phyloP scores from a whole-genome alignment of 2,329 filamentous ascomycete genomes.

The Apiospora aurea region DNA sequence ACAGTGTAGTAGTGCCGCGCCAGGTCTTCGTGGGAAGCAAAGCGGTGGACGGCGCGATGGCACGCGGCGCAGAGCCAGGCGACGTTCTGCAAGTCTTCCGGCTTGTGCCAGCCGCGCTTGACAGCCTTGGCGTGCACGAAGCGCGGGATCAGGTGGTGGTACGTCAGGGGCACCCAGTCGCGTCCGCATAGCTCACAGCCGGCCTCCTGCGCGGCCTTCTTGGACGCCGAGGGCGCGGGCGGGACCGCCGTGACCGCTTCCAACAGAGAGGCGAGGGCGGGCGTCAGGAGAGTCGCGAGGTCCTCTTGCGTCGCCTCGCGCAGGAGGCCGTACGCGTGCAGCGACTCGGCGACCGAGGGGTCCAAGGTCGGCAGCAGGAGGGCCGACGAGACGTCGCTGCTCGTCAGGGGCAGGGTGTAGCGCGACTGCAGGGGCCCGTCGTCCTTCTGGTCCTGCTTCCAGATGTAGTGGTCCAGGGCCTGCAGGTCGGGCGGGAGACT shows the following conservation, averaged over 20 bases:
- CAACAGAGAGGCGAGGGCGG: conserved; percentile 70
- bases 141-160: conserved; percentile 87
- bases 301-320: conserved; percentile 47
- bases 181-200: conserved; percentile 80
- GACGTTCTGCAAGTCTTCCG: conserved; percentile 78
- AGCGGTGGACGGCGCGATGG: conserved; percentile 81
- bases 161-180: conserved; percentile 77
- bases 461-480: conserved; percentile 65
- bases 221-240: conserved; percentile 66
- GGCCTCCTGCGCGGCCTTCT: conserved; percentile 47
- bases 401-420: conserved; percentile 65
- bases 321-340: conserved; percentile 71
- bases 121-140: conserved; percentile 77
- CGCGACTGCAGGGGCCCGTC: conserved; percentile 52
- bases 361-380: conserved; percentile 61
- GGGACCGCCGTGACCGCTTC: conserved; percentile 64
- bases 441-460: conserved; percentile 50
- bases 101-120: conserved; percentile 80
- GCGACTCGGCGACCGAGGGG: conserved; percentile 68
- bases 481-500: conserved; percentile 68
- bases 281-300: conserved; percentile 64
- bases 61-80: conserved; percentile 88
- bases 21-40: conserved; percentile 79
- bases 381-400: conserved; percentile 51
- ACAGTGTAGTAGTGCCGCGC: conserved; percentile 77